phyloP scores from a whole-genome alignment of 805 yeast species.

The Pichia californica region DNA sequence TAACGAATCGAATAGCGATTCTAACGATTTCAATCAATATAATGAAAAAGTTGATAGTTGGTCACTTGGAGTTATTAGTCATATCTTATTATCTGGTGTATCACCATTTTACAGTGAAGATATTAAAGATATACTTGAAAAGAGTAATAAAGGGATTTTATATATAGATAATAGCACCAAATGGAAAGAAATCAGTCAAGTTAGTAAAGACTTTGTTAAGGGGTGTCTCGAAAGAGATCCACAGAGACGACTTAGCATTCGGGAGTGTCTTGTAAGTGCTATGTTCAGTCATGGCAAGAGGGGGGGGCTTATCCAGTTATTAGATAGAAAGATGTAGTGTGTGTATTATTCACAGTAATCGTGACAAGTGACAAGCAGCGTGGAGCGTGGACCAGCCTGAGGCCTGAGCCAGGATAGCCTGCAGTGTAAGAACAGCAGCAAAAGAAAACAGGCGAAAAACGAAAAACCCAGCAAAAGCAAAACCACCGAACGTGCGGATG shows the following conservation, averaged over 20 bases:
- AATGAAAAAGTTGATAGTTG: conserved; percentile 57
- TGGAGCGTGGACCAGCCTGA: no score
- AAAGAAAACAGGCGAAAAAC: no score
- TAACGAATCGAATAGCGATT: conserved; percentile 36
- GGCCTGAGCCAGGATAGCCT: no score
- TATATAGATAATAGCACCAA: conserved; percentile 29
- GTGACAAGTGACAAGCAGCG: not conserved
- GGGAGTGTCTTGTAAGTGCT: conserved; percentile 2
- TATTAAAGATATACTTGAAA: conserved; percentile 36
- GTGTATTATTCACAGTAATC: no score
- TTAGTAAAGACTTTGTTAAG: conserved; percentile 36
- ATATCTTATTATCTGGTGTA: conserved; percentile 54
- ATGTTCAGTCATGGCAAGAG: conserved; percentile 8
- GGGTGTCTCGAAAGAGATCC: conserved; percentile 35
- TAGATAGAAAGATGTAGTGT: no score
- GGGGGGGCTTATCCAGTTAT: not conserved
- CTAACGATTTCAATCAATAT: no score
- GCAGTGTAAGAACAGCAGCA: no score
- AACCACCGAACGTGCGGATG: no score
- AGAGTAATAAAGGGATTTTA: conserved; percentile 36
- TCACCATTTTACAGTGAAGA: conserved; percentile 52
- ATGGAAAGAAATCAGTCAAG: conserved; percentile 36
- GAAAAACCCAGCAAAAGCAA: no score
- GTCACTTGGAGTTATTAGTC: conserved; percentile 59
- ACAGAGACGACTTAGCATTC: conserved; percentile 10